Base-by-base conservation (phyloP, 768 basidiomycete species). In the Pleurotus salmoneostramineus region DNA sequence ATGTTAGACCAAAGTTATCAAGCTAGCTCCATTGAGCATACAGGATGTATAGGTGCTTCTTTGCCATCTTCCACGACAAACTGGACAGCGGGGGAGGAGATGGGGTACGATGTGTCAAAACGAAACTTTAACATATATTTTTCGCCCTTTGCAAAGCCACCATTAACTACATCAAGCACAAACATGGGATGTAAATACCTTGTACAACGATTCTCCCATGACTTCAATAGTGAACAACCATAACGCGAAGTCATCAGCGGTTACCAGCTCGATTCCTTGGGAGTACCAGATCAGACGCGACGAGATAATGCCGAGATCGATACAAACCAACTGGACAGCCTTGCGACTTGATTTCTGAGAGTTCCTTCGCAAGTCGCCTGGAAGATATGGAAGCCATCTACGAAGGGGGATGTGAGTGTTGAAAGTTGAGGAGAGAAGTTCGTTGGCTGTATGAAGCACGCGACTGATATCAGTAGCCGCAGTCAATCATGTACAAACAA, bases 21-120 rank as follows among this genome's bases (percentile, higher is more conserved):
- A 27, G 52, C 59, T 50, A 35, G 45, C 37, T 27, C 50, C 54
- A 50, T 56, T 52, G 46, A 50, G 57, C 45, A 61, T 69, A 93
- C 90, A 14, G 91, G 93, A 66, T 94, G 93, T 17, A 86, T 66
- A 8, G 91, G 92, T n/a, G 90, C 79, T 65, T 85, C 74, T 61
- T 77, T 77, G 37, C 77, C 77, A 50, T 85, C 79, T 50, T 81
- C 80, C 12, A 88, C 83, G 42, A 93, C 83, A 66, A 95, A 95
- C 64, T 90, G 88, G 15, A 95, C 93, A 14, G 91, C 89, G 10
- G 93, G 93, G 1, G 91, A 84, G 8, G 89, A 88, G 63, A 95
- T 95, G 0, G 93, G 93, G 70, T 94, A 95, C 64, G 83, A 81
- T 1, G 80, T 37, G 62, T 92, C 89, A 68, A 95, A 95, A 64